Base-by-base conservation (phyloP, 1,284 basidiomycete species). In the Psilocybe mexicana region DNA sequence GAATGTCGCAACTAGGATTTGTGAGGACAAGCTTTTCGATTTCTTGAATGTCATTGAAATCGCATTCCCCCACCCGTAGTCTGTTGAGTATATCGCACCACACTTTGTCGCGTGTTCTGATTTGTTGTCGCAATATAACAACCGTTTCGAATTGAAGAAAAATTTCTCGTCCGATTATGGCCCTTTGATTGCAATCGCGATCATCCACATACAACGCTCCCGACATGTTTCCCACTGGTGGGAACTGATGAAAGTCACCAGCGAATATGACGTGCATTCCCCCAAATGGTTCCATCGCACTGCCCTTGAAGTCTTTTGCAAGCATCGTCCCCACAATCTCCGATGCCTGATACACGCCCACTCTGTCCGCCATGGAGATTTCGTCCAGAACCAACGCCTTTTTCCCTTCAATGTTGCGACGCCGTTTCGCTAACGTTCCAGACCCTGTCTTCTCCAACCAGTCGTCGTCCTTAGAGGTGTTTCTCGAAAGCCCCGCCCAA, bases 201-300 rank as follows among this genome's bases (percentile, higher is more conserved):
- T 35, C 23, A 1, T 54, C 47, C 0, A 55, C 47, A 49, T 73
- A 76, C 2, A 76, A 53, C 6, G 70, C 65, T n/a, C 42, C 62
- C 2, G 5, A 24, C 3, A 46, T 3, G 4, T 55, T 52, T 1
- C 47, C 63, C 0, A 74, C 67, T 3, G 74, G 75, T 1, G 75
- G 76, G 56, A 77, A 77, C 57, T 77, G 75, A 47, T 78, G 74
- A 23, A 74, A 71, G 50, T 78, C 74, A 0, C 76, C 74, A 6
- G 64, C 62, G 0, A 76, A 28, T 6, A 77, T 69, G 0, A 77
- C 61, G 43, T 73, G 71, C 47, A 76, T 61, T 0, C 62, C 62
- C 0, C 61, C 65, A 35, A 65, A 66, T 5, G 62, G 57, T 1
- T 54, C 14, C 7, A 58, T 28, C 2, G 24, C n/a, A n/a, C n/a